Evolutionary conservation across 148 eudicot genomes (phyloP).

Genomic region (Silene uniflora): DNA sequence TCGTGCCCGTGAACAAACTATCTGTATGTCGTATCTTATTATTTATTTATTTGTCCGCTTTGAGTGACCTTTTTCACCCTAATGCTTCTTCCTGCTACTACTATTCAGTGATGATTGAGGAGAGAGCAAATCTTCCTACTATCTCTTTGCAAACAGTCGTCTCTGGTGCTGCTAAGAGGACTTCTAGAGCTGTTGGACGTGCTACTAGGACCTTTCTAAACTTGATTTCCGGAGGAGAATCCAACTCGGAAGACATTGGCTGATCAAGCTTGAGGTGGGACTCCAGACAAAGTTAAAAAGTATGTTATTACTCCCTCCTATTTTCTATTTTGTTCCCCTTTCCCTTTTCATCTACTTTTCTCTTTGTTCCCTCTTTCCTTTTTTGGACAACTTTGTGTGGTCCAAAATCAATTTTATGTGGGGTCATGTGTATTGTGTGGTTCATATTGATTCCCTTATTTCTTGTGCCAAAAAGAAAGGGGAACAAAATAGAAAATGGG

Average conservation of each 20-base stretch:
- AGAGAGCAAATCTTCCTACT: constrained; percentile 75
- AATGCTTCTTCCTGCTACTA: constrained; percentile 12
- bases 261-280: constrained; percentile 29
- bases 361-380: no score
- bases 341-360: no score
- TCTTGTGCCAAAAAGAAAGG: no score
- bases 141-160: constrained; percentile 73
- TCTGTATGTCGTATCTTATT: constrained; percentile 43
- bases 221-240: constrained; percentile 48
- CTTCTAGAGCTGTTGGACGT: constrained; percentile 66
- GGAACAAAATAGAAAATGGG: no score
- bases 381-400: no score
- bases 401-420: no score
- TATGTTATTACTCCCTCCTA: no score
- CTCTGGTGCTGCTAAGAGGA: constrained; percentile 80
- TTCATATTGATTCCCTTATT: no score
- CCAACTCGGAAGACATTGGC: constrained; percentile 37
- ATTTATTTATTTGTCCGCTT: not conserved
- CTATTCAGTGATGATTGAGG: constrained; percentile 77
- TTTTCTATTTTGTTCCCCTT: no score
- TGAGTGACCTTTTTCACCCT: not conserved
- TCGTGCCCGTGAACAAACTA: constrained; percentile 66
- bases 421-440: no score
- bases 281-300: constrained; percentile 10
- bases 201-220: constrained; percentile 58